Base-by-base conservation (phyloP, 805 yeast genomes). In the Teunomyces tritomae region DNA sequence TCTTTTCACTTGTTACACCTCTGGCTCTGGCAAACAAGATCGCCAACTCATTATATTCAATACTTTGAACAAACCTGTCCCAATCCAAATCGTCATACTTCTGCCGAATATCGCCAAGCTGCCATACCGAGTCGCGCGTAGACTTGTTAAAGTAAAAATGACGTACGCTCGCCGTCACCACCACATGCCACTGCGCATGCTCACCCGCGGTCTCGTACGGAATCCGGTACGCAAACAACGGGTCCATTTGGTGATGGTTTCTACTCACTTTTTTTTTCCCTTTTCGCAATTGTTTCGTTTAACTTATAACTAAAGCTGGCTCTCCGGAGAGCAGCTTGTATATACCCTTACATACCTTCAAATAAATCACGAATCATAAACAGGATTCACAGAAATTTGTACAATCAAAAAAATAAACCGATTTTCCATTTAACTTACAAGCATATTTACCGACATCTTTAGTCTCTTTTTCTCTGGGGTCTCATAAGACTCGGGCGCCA, bases 391-490 rank as follows among this genome's bases (percentile, higher is more conserved):
- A 20, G 6, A 20, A 20, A 20, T 20, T 20, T 20, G 4, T 20
- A 20, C 24, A 20, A 20, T 20, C 20, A 20, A 20, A 20, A 20
- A 20, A 20, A 20, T 5, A 20, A 5, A 4, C 24, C 24, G 6
- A 20, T 20, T 20, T 20, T 20, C 6, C 24, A 20, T 20, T 20
- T 44, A 71, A 47, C 76, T 71, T 9, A 73, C 73, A 43, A 73
- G 53, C 74, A 70, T 73, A 49, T 70, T 63, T 20, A 73, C 77
- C 11, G 70, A 61, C 68, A 73, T 70, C 50, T 72, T 72, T 55
- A 67, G 47, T 43, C 69, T 48, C 47, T 65, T 67, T 50, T 57
- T 55, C 39, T 63, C 65, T 3, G 72, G 64, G n/a, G 63, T 49
- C 5, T 64, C 67, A 48, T 49, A 58, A 8, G 50, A 54, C 9